Evolutionary conservation across 805 yeast genomes (phyloP), one percentile per base, ranked within the genome.

Genomic region (Candida khao-thaluensis): DNA sequence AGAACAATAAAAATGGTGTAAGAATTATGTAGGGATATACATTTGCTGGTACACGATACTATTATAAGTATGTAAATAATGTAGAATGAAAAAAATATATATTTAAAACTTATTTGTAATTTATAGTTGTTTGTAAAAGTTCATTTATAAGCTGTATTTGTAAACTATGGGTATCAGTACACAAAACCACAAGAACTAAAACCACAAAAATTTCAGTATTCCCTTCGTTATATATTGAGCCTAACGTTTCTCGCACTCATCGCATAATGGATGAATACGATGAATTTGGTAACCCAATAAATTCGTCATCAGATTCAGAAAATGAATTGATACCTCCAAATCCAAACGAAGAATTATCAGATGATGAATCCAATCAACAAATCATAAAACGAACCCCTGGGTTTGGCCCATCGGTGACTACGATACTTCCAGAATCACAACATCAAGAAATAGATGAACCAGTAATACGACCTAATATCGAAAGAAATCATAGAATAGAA

Each of bases 201-300:
- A n/a, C n/a, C n/a, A n/a, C n/a, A n/a, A n/a, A n/a, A n/a, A n/a
- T n/a, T n/a, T n/a, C n/a, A n/a, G n/a, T n/a, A n/a, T n/a, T n/a
- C n/a, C n/a, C n/a, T n/a, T n/a, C n/a, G n/a, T n/a, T n/a, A n/a
- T n/a, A n/a, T n/a, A n/a, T n/a, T n/a, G n/a, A n/a, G n/a, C n/a
- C n/a, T n/a, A n/a, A 7, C 24, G 7, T 10, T 22, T 10, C 7
- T 22, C 24, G 24, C 24, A 7, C 24, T 22, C 24, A 22, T 22
- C 24, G 24, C 24, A 27, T 3, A 79, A 85, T 77, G 51, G 83
- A 79, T 16, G 69, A 64, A 18, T 87, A 82, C 60, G 96, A 88
- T 60, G 96, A 88, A 59, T 83, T 83, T 57, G 91, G 91, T 31
- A 83, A 83, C 54, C 69, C 72, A 25, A 69, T 84, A 15, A 28